Evolutionary conservation across 2,329 filamentous ascomycete genomes (phyloP).

Genomic region (Lasiodiplodia citricola): DNA sequence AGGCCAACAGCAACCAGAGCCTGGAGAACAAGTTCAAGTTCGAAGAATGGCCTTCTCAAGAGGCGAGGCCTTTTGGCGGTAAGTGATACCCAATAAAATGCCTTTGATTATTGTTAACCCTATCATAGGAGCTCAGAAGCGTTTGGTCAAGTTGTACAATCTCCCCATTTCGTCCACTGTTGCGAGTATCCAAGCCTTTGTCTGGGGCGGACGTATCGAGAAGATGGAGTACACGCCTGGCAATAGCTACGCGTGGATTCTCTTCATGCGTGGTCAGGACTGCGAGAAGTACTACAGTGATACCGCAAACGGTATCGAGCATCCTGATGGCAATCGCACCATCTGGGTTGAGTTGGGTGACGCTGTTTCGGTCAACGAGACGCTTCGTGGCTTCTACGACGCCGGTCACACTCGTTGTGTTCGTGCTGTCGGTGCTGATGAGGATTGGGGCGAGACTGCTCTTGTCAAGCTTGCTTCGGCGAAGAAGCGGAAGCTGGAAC

Average conservation of each 20-base stretch:
- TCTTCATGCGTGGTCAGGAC: constrained; percentile 41
- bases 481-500: constrained; percentile 49
- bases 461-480: constrained; percentile 47
- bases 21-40: constrained; percentile 8
- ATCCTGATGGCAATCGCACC: constrained; percentile 31
- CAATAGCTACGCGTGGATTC: constrained; percentile 35
- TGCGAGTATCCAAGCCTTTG: constrained; percentile 36
- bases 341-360: constrained; percentile 37
- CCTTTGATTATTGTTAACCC: not conserved
- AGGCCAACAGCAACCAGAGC: not conserved
- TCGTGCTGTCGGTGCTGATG: constrained; percentile 48
- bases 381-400: constrained; percentile 48
- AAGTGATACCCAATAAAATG: not conserved
- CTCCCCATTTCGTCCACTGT: constrained; percentile 20
- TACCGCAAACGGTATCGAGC: constrained; percentile 42
- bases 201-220: constrained; percentile 46
- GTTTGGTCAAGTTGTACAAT: constrained; percentile 28
- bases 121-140: constrained; percentile 14
- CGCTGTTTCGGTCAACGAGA: constrained; percentile 37
- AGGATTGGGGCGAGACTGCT: constrained; percentile 44
- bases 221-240: constrained; percentile 36
- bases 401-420: constrained; percentile 53
- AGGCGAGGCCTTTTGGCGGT: constrained; percentile 8
- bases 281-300: constrained; percentile 41
- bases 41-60: constrained; percentile 1